Conservation (phyloP, 2,329 filamentous ascomycete species). For the Penicillium sp. region DNA sequence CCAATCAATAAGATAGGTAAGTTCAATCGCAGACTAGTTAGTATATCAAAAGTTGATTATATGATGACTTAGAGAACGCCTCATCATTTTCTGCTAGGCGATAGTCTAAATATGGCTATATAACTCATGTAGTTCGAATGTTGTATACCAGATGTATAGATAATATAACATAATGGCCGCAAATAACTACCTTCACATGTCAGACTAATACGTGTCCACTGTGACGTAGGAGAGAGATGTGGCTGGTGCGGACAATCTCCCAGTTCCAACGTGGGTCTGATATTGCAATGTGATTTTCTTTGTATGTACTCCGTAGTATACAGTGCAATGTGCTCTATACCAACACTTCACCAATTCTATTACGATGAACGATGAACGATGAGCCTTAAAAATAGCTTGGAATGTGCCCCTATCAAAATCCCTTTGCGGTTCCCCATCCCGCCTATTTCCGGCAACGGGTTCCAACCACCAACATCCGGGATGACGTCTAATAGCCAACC, state of each 20-base stretch:
- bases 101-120: neutral
- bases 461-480: neutral
- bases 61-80: neutral
- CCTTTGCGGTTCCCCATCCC: neutral
- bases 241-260: neutral
- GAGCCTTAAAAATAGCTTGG: neutral
- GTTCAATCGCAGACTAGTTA: neutral
- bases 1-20: neutral
- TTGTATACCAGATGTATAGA: neutral
- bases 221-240: constrained; percentile 16
- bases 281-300: neutral
- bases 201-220: constrained; percentile 15
- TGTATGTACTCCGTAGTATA: neutral
- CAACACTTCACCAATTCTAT: neutral
- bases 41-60: too few relatives aligned
- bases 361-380: too few relatives aligned
- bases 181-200: neutral
- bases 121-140: neutral
- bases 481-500: neutral
- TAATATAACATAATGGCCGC: neutral
- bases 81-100: neutral
- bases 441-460: neutral
- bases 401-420: neutral
- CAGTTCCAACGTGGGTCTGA: constrained; percentile 5
- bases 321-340: neutral